phyloP scores from a whole-genome alignment of 352 stramenopile species.

The Globisporangium cylindrosporum region DNA sequence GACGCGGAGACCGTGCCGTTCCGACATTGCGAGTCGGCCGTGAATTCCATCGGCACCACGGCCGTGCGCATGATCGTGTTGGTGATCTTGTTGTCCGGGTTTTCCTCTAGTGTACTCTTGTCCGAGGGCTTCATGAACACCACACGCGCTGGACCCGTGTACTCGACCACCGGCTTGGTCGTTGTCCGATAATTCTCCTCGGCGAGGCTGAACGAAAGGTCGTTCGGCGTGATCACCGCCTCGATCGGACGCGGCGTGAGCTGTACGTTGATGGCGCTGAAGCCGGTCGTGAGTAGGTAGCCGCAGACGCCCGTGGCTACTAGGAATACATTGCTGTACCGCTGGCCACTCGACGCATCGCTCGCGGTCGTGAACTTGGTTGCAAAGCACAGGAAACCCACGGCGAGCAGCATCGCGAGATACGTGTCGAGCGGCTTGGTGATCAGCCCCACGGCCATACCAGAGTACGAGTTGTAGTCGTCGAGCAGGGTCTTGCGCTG shows the following conservation, averaged over 20 bases:
- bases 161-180: not conserved
- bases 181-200: not conserved
- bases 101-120: not conserved
- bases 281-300: conserved; percentile 8
- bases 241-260: not conserved
- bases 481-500: conserved; percentile 1
- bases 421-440: conserved; percentile 8
- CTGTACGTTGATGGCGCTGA: conserved; percentile 11
- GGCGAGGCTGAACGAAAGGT: not conserved
- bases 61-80: conserved; percentile 4
- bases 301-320: not conserved
- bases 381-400: conserved; percentile 10
- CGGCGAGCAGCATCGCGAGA: conserved; percentile 2
- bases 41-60: not conserved
- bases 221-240: not conserved
- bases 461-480: conserved; percentile 10
- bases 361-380: conserved; percentile 4
- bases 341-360: not conserved
- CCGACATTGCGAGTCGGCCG: not conserved
- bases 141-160: not conserved
- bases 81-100: not conserved
- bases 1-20: not conserved
- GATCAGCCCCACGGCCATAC: not conserved
- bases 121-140: not conserved
- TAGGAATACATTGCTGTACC: conserved; percentile 22